Evolutionary conservation across 108 stramenopile species (phyloP).

Genomic region (Nannochloropsis granulata): DNA sequence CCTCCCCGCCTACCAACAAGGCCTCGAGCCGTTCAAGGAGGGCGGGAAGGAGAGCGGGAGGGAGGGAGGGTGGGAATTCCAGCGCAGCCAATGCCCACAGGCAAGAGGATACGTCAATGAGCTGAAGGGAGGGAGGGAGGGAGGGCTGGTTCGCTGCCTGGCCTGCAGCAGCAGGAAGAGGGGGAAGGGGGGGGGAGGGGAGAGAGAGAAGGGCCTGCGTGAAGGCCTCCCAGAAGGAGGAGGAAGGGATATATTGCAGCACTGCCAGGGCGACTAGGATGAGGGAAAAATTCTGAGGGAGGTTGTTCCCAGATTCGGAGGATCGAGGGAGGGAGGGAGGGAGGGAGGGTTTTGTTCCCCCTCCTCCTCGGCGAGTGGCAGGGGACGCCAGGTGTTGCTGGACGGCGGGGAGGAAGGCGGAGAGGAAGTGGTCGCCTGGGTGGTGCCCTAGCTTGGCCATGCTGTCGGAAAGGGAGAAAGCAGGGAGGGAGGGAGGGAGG

Average conservation of each 20-base stretch:
- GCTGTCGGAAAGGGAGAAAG: too few species aligned
- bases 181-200: not conserved
- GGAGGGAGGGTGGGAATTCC: not conserved
- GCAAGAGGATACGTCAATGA: not conserved
- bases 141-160: not conserved
- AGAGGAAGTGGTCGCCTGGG: not conserved
- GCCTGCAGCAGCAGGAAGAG: not conserved
- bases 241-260: not conserved
- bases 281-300: not conserved
- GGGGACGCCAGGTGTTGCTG: not conserved
- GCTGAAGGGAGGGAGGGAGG: not conserved
- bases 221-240: not conserved
- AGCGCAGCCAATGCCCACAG: not conserved
- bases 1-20: not conserved
- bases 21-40: not conserved
- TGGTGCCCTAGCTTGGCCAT: not conserved
- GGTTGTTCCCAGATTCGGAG: not conserved
- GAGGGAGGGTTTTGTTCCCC: not conserved
- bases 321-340: not conserved
- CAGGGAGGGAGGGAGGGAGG: not conserved
- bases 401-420: not conserved
- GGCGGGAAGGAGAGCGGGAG: not conserved
- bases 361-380: not conserved
- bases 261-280: not conserved
- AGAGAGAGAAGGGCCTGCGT: not conserved